Base-by-base conservation (phyloP, 176 grass and related monocot genomes). In the Cenchrus americanus region DNA sequence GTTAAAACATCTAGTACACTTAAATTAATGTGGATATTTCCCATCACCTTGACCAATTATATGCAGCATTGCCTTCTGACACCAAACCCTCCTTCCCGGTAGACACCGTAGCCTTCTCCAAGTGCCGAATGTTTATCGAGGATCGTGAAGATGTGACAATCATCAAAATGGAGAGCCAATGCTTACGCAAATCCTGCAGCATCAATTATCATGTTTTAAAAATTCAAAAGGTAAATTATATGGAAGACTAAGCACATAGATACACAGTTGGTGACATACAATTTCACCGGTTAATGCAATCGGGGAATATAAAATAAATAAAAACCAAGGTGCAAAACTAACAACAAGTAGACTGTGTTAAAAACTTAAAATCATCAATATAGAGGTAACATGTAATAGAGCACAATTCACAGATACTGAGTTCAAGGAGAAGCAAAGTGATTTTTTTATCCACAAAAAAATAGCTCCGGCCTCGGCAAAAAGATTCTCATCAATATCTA, bases 61-160 rank as follows among this genome's bases (percentile, higher is more conserved):
- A 98, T 84, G 93, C 91, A 85, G 91, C 89, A 89, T 98, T 98
- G 92, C 96, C 96, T 91, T 98, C 93, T 87, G 96, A 93, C 65
- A 98, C 87, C 67, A 98, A 72, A 34, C 93, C 96, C 85, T 98
- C 96, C 83, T 98, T 98, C 30, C 93, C 96, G 11, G 91, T 98
- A 73, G 96, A 95, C 77, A 98, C 83, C 26, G 96, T 98, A 55
- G 93, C 96, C 86, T 98, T 98, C 85, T 98, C 96, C 76, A 98
- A 80, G 75, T 98, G 96, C 71, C 87, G 88, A 83, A 98, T 98
- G 84, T 98, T 98, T 95, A 92, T 90, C 52, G 91, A 93, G 66
- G 96, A 98, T 69, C 96, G 66, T 81, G 93, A 95, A 86, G 96
- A 98, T 78, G 96, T 98, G 64, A 98, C 96, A 80, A 98, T 98